These are phyloP conservation scores for Lactifluus piperatus DNA, from an alignment of 768 basidiomycete genomes.

Conservation along the genomic window DNA sequence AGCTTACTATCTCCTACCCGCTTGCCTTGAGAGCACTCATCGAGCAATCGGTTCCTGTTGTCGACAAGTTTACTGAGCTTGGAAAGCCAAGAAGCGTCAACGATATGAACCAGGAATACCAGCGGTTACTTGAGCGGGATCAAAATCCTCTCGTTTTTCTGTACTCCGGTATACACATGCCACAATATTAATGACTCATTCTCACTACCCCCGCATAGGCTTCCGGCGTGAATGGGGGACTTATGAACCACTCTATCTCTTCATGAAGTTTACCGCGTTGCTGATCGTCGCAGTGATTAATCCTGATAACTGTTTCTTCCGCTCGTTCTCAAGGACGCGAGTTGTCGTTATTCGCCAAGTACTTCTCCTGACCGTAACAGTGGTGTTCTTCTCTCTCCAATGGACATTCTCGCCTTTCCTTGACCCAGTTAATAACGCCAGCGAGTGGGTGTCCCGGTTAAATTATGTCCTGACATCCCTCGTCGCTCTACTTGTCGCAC, in stretches of 20 bases:
- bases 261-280: slow-evolving; percentile 60
- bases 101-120: slow-evolving; percentile 65
- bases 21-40: slow-evolving; percentile 51
- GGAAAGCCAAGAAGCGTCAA: slow-evolving; percentile 46
- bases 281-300: slow-evolving; percentile 58
- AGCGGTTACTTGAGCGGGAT: slow-evolving; percentile 54
- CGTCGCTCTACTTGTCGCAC: slow-evolving; percentile 53
- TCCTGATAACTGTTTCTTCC: slow-evolving; percentile 67
- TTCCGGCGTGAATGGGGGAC: slow-evolving; percentile 64
- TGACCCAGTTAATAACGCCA: slow-evolving; percentile 65
- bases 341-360: slow-evolving; percentile 53
- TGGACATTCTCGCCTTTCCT: slow-evolving; percentile 54
- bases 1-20: slow-evolving; percentile 69
- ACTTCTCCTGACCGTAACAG: slow-evolving; percentile 46
- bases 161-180: slow-evolving; percentile 47
- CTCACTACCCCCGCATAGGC: slow-evolving; percentile 31
- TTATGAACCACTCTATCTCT: slow-evolving; percentile 56
- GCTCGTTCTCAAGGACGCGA: slow-evolving; percentile 38
- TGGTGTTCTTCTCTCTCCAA: slow-evolving; percentile 53
- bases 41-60: slow-evolving; percentile 46
- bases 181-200: neutral
- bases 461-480: slow-evolving; percentile 61
- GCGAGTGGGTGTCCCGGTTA: slow-evolving; percentile 63
- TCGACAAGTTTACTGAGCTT: slow-evolving; percentile 64
- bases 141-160: slow-evolving; percentile 61